Evolutionary conservation across 140 eudicot species (phyloP), one percentile per base, ranked within the genome.

Genomic region (Ambrosia hybrid): DNA sequence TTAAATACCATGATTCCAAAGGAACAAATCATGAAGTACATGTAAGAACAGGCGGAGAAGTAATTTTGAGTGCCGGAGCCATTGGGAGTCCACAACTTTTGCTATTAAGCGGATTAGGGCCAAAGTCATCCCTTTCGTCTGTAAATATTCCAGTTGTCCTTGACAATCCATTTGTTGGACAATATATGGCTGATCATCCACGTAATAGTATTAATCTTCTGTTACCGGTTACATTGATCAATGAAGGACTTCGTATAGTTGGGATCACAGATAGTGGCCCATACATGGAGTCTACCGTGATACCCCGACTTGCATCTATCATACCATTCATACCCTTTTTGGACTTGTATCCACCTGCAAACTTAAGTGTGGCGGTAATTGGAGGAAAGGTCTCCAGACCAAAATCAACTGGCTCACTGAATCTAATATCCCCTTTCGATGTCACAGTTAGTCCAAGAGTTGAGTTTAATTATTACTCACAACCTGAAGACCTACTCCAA

Each of bases 1-100:
- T 85, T 14, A 68, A 36, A 16, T 85, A 78, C 61, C 80, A 78
- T 56, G 86, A 85, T 63, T 7, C 80, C 10, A 30, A 48, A 1
- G 84, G 80, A 41, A 52, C 2, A 3, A 56, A 36, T 67, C 80
- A 78, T 15, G 75, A 73, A 68, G 90, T 80, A 6, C 52, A 10
- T 21, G 3, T 79, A 60, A 8, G 36, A 6, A 61, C 34, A 71
- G 34, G 59, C 1, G 86, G 86, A 30, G 85, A 85, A 56, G 79
- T 85, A 30, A 79, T 82, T 36, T 53, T 82, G 30, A 66, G 84
- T 57, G 79, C 83, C 1, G 90, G 90, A 16, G 78, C 90, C 57
- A 10, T 85, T 0, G 90, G 90, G 7, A 83, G 90, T 60, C 83
- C 90, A n/a, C 90, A 85, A 68, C 82, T 85, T 62, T 71, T 85